A percentile compares a stretch with the other conserved stretches of the same genome.
These are phyloP conservation scores for Populus trichocarpa DNA, from an alignment of 441 rosid species.

Conservation along the genomic window DNA sequence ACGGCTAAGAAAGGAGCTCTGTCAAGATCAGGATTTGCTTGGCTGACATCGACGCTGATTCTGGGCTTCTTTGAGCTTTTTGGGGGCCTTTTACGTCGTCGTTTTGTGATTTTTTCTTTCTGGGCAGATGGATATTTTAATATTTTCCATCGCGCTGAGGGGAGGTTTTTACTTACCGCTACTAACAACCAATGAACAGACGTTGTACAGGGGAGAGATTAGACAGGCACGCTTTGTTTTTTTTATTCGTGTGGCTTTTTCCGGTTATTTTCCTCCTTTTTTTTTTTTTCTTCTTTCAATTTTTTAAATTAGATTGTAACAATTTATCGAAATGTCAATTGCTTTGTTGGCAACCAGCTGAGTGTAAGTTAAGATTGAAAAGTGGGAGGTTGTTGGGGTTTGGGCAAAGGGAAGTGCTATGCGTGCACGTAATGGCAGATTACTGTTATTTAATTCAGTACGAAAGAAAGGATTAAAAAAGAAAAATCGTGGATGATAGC, in stretches of 20 bases:
- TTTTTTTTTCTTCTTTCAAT: background rate
- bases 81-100: background rate
- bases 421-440: conserved; percentile 18
- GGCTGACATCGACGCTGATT: conserved; percentile 24
- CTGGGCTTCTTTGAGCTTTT: background rate
- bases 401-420: conserved; percentile 1
- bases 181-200: conserved; percentile 14
- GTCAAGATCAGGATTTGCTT: conserved; percentile 39
- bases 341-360: background rate
- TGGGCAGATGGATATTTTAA: conserved; percentile 17
- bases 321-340: background rate
- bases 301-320: background rate
- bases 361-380: background rate
- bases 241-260: conserved; percentile 40
- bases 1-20: conserved; percentile 79
- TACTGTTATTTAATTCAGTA: background rate
- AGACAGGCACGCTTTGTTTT: conserved; percentile 40
- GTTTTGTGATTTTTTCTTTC: background rate
- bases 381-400: background rate
- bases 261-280: background rate
- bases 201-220: conserved; percentile 23
- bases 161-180: background rate
- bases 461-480: background rate
- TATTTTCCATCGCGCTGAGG: conserved; percentile 6
- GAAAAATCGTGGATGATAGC: conserved; percentile 25